Evolutionary conservation across 2,329 filamentous ascomycete species (phyloP), one percentile per base, ranked within the genome.

Genomic region (Cladosporium sp.): DNA sequence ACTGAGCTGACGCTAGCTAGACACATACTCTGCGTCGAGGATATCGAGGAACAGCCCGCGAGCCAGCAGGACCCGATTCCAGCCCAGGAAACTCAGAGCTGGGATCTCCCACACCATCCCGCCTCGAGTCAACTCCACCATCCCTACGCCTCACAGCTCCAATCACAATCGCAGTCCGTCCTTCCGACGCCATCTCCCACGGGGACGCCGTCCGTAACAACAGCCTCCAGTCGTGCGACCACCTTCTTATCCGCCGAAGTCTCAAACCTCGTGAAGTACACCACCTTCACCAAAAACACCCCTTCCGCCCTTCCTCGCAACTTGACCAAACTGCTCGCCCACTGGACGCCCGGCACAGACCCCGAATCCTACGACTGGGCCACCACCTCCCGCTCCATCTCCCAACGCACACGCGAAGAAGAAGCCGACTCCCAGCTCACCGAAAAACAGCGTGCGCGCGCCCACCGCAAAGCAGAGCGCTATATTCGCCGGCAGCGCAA

Each of bases 311-410:
- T 80, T 0, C 71, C 77, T 0, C 72, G 74, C 16, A 73, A 70
- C 18, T 70, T 81, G 5, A 71, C 68, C 25, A 74, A 76, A 48
- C 67, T 82, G 18, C 73, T 82, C 6, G 69, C 74, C 34, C 81
- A 82, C 64, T 83, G 81, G 81, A 67, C 72, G 10, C 46, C 72
- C 1, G 79, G 77, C 26, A 65, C 69, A 4, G 76, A 81, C 59
- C 79, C 79, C 1, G 67, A 60, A 3, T 67, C 66, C 5, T 83
- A 83, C 67, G 75, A 80, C 59, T 83, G 78, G 78, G 70, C 75
- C 25, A 67, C 75, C 1, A 75, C 71, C 3, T 76, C 76, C 28
- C 72, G 70, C 64, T 59, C 65, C 56, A 54, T 74, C 46, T 57
- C 71, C 10, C 68, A 70, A 58, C 65, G 70, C 63, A 70, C 26